Percentiles rank a stretch among this genome's conserved stretches.
Conservation (phyloP, 2,329 filamentous ascomycete species). For the Dothideomycetidae sp. region DNA sequence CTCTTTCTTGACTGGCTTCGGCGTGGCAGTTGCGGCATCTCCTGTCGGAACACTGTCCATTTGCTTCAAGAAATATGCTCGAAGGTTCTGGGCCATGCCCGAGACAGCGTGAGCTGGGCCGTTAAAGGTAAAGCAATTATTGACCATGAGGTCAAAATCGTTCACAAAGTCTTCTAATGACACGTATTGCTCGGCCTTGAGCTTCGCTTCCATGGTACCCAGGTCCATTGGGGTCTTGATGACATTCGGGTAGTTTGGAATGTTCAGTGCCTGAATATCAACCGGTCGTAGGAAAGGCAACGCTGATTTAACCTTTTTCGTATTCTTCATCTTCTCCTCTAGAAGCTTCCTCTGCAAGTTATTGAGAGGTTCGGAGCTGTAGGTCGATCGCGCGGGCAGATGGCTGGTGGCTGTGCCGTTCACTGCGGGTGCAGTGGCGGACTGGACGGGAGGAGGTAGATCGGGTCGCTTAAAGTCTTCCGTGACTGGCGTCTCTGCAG, state of each 20-base stretch:
- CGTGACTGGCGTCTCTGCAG: constrained; percentile 13
- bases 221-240: constrained; percentile 77
- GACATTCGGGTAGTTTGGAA: constrained; percentile 59
- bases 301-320: constrained; percentile 79
- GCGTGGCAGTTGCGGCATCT: constrained; percentile 39
- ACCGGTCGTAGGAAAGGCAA: constrained; percentile 65
- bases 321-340: constrained; percentile 51
- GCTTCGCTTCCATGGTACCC: constrained; percentile 61
- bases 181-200: constrained; percentile 56
- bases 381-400: constrained; percentile 17
- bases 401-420: constrained; percentile 14
- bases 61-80: constrained; percentile 45
- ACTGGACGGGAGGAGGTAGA: constrained; percentile 13
- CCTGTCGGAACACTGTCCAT: constrained; percentile 45
- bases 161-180: constrained; percentile 57
- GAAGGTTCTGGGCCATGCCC: constrained; percentile 47
- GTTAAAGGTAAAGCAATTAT: constrained; percentile 73
- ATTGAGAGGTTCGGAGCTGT: constrained; percentile 38
- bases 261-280: constrained; percentile 54
- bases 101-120: constrained; percentile 63
- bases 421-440: constrained; percentile 2
- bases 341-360: constrained; percentile 47
- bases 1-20: constrained; percentile 44
- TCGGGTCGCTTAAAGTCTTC: constrained; percentile 18
- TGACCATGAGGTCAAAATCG: constrained; percentile 63